Evolutionary conservation across 495 filamentous ascomycete species (phyloP).

Genomic region (Lasiosphaeria ovina): DNA sequence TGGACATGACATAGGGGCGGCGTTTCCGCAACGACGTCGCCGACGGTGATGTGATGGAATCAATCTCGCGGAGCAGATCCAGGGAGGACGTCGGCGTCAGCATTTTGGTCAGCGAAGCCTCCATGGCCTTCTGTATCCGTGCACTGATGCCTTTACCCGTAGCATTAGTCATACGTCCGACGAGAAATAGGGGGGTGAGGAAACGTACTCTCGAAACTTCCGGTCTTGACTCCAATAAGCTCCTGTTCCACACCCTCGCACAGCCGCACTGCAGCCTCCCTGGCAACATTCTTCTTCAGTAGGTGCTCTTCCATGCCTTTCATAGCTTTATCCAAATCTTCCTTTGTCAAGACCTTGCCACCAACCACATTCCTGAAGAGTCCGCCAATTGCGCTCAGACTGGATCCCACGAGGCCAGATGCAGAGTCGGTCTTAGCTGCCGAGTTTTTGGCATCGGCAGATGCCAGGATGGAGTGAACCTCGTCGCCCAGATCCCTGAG

Average conservation of each 20-base stretch:
- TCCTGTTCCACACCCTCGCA: constrained; percentile 90
- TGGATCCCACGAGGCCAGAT: constrained; percentile 68
- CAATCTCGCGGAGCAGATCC: constrained; percentile 90
- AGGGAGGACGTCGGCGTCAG: constrained; percentile 92
- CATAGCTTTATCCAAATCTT: constrained; percentile 85
- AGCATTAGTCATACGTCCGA: constrained; percentile 10
- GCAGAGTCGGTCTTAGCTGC: constrained; percentile 40
- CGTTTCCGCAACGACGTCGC: constrained; percentile 51
- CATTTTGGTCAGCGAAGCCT: constrained; percentile 87
- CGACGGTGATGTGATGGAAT: constrained; percentile 67
- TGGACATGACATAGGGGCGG: constrained; percentile 92
- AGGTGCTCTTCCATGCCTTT: constrained; percentile 96
- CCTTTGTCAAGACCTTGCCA: constrained; percentile 83
- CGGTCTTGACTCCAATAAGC: constrained; percentile 86
- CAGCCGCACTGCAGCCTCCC: constrained; percentile 86
- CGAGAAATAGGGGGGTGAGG: not conserved
- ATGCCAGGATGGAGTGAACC: constrained; percentile 82
- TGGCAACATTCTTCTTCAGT: constrained; percentile 91
- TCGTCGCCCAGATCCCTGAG: constrained; percentile 91
- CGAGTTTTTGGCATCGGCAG: constrained; percentile 61
- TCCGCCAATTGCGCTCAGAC: constrained; percentile 74
- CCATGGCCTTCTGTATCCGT: constrained; percentile 78
- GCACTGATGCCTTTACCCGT: constrained; percentile 62
- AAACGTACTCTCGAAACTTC: constrained; percentile 75
- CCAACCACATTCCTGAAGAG: constrained; percentile 93